These are phyloP conservation scores for Trichophyton schoenleinii DNA, from an alignment of 2,329 filamentous ascomycete species.

Conservation along the genomic window DNA sequence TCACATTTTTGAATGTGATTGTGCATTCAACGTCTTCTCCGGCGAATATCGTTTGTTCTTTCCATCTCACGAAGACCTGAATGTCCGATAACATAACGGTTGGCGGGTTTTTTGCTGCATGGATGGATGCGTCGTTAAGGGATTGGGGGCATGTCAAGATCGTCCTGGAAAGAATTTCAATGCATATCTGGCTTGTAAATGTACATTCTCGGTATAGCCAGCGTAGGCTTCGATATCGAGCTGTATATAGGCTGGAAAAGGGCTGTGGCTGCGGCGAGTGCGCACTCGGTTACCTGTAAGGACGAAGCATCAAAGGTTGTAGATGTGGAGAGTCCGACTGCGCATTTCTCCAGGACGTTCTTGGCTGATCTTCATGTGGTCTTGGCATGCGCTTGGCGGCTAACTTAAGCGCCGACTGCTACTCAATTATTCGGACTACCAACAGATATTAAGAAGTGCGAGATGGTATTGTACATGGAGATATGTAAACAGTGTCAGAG, in stretches of 20 bases:
- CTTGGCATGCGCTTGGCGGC: conserved; percentile 1
- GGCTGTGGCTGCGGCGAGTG: background rate
- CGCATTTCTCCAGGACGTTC: background rate
- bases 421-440: background rate
- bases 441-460: background rate
- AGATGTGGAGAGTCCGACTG: background rate
- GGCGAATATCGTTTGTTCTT: conserved; percentile 86
- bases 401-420: background rate
- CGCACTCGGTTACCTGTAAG: background rate
- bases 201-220: background rate
- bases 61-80: conserved; percentile 90
- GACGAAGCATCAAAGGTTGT: background rate
- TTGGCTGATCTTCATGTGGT: conserved; percentile 3
- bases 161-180: conserved; percentile 1
- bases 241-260: background rate
- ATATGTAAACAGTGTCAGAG: background rate
- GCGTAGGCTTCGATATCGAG: background rate
- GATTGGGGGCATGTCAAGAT: background rate
- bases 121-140: conserved; percentile 3
- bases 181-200: background rate
- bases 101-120: conserved; percentile 2
- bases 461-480: background rate
- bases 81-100: conserved; percentile 52
- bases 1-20: conserved; percentile 88
- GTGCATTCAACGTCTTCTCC: conserved; percentile 92